A percentile compares a stretch with the other conserved stretches of the same genome.
phyloP scores from a whole-genome alignment of 495 filamentous ascomycete genomes.

The Cercophora newfieldiana region DNA sequence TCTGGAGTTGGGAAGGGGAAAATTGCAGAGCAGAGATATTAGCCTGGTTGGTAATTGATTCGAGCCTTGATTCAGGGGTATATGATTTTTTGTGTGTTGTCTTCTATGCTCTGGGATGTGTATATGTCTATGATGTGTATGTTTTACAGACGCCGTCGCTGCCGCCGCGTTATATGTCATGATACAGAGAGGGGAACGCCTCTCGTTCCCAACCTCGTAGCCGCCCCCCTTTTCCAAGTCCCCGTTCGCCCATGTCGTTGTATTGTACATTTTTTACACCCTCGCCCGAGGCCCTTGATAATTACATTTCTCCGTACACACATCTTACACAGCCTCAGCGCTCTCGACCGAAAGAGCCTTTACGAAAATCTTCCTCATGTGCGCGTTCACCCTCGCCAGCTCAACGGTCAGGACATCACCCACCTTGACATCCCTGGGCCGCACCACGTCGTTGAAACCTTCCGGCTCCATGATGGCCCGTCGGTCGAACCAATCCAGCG shows the following conservation, averaged over 20 bases:
- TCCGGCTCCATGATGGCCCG: constrained; percentile 33
- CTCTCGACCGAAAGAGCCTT: constrained; percentile 41
- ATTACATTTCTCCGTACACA: constrained; percentile 1
- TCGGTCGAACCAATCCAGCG: constrained; percentile 43
- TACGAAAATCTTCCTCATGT: constrained; percentile 50
- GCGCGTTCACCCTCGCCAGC: constrained; percentile 58
- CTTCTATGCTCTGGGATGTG: no score
- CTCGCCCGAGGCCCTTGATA: no score
- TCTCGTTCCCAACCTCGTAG: no score
- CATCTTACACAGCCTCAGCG: neutral
- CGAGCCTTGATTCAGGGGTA: no score
- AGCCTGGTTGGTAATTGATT: no score
- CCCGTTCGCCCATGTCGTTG: neutral
- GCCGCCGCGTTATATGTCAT: no score
- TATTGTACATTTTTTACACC: neutral
- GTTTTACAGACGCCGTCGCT: no score
- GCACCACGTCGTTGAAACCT: constrained; percentile 32
- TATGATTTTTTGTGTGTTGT: no score
- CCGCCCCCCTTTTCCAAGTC: no score
- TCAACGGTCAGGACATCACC: constrained; percentile 62
- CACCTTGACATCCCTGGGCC: constrained; percentile 36
- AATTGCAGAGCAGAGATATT: neutral
- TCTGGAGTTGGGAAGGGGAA: neutral
- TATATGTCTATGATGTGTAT: no score
- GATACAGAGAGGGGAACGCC: no score